These are phyloP conservation scores for Phylloporus sp. DNA, from an alignment of 768 basidiomycete species.

Conservation along the genomic window DNA sequence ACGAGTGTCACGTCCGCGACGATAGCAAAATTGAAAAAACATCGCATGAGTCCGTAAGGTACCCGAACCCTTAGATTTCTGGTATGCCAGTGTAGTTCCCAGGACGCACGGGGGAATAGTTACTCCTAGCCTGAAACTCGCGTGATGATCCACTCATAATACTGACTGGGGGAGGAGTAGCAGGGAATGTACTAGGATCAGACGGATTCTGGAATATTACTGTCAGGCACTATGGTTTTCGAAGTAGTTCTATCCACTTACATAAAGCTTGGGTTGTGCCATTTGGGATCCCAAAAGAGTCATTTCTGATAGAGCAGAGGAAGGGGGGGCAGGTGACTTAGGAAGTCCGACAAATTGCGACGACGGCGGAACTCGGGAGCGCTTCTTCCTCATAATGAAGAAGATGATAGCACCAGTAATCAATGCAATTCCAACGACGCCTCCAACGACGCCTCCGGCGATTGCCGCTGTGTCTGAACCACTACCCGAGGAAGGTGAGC, in stretches of 20 bases:
- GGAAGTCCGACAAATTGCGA: slow-evolving; percentile 4
- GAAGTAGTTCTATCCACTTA: slow-evolving; percentile 12
- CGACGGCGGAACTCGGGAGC: slow-evolving; percentile 21
- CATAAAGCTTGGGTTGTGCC: slow-evolving; percentile 27
- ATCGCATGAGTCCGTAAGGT: too few relatives aligned
- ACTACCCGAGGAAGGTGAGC: slow-evolving; percentile 4
- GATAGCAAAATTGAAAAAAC: neutral
- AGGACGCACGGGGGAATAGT: slow-evolving; percentile 14
- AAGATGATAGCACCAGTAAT: slow-evolving; percentile 38
- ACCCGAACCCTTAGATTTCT: slow-evolving; percentile 15
- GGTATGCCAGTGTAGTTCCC: slow-evolving; percentile 25
- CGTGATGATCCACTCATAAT: slow-evolving; percentile 2
- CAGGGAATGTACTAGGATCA: slow-evolving; percentile 36
- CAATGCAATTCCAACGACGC: slow-evolving; percentile 47
- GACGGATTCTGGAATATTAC: slow-evolving; percentile 29
- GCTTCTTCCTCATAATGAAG: slow-evolving; percentile 31
- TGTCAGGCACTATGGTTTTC: slow-evolving; percentile 1
- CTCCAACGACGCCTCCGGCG: slow-evolving; percentile 59
- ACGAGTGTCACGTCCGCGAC: neutral
- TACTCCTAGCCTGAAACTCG: slow-evolving; percentile 1
- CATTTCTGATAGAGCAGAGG: slow-evolving; percentile 7
- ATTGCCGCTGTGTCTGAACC: slow-evolving; percentile 48
- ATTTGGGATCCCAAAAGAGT: slow-evolving; percentile 15
- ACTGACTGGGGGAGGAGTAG: slow-evolving; percentile 19
- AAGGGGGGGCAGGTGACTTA: neutral